Conservation (phyloP, 1,284 basidiomycete genomes). For the Paramarasmius palmivorus region DNA sequence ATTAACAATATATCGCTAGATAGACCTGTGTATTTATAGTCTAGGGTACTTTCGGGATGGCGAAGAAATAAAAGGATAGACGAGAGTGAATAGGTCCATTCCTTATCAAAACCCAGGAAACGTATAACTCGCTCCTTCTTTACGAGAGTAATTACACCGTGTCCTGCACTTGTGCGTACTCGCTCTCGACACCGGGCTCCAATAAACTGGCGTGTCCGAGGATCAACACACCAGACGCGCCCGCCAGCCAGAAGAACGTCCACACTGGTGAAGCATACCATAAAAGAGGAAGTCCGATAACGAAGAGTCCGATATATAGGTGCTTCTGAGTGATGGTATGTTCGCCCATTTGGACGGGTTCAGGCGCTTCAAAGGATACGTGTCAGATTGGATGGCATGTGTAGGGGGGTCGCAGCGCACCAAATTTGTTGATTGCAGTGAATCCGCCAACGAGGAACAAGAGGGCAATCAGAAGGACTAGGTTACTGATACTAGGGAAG, state of each 20-base stretch:
- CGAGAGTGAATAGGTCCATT: neutral
- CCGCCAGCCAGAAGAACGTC: slow-evolving; percentile 81
- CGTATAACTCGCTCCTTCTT: neutral
- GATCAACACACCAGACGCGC: slow-evolving; percentile 74
- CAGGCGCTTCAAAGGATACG: slow-evolving; percentile 50
- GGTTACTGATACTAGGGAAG: slow-evolving; percentile 66
- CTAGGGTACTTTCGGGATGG: too few species aligned
- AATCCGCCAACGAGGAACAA: slow-evolving; percentile 93
- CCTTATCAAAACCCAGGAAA: too few species aligned
- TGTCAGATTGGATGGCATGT: neutral
- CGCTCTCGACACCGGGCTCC: slow-evolving; percentile 89
- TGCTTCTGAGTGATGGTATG: slow-evolving; percentile 81
- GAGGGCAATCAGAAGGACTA: slow-evolving; percentile 80
- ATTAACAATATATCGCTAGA: too few species aligned
- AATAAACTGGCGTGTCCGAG: slow-evolving; percentile 80
- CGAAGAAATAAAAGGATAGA: neutral
- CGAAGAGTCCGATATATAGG: slow-evolving; percentile 79
- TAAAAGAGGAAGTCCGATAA: slow-evolving; percentile 75
- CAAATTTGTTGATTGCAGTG: slow-evolving; percentile 86
- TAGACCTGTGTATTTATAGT: too few species aligned
- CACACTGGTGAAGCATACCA: slow-evolving; percentile 67
- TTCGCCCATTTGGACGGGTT: slow-evolving; percentile 78
- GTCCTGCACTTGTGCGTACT: slow-evolving; percentile 79
- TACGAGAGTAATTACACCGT: slow-evolving; percentile 39
- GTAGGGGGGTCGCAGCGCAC: slow-evolving; percentile 46